Evolutionary conservation across 176 grass and related monocot species (phyloP), one percentile per base, ranked within the genome.

Genomic region (Zea luxurians): DNA sequence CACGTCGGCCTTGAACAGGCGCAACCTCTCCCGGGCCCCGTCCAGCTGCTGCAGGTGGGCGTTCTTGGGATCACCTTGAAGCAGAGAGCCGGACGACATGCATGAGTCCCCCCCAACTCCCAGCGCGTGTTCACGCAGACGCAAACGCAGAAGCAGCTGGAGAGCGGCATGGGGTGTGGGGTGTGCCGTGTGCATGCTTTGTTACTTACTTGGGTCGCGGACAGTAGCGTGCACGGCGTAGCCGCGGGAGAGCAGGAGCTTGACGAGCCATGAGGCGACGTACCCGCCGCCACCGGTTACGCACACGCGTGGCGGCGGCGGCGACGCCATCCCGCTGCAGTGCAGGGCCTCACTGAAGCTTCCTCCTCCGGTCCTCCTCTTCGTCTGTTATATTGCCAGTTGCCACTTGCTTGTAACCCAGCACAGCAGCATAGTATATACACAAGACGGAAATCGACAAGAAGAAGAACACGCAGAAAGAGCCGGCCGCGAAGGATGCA

Each of bases 171-270:
- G 66, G 12, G 11, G 6, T 15, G 4, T 16, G 12, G n/a, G n/a
- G n/a, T n/a, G n/a, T n/a, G n/a, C n/a, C n/a, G n/a, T n/a, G 4
- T 16, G 12, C 15, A 0, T 21, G 63, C 73, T n/a, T n/a, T 27
- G 27, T 27, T 27, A 27, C 27, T 27, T 42, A 92, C 90, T 12
- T 50, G 90, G 80, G 60, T 86, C 65, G 10, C 86, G 82, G 75
- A 92, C 83, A 70, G 90, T 89, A 78, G 81, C 90, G 78, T 85
- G 83, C 2, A 92, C 86, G 8, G 78, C 74, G 80, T 92, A 89
- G 65, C 90, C 86, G 0, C 78, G 73, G 41, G 83, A 47, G 44
- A 92, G 90, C 18, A 92, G 86, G 38, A 86, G 75, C 86, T 92
- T 89, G 7, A 92, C 83, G 36, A 92, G 78, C 83, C 86, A 92